These are phyloP conservation scores for Vitis rupestris DNA, from an alignment of 164 flowering plant genomes.

Conservation along the genomic window DNA sequence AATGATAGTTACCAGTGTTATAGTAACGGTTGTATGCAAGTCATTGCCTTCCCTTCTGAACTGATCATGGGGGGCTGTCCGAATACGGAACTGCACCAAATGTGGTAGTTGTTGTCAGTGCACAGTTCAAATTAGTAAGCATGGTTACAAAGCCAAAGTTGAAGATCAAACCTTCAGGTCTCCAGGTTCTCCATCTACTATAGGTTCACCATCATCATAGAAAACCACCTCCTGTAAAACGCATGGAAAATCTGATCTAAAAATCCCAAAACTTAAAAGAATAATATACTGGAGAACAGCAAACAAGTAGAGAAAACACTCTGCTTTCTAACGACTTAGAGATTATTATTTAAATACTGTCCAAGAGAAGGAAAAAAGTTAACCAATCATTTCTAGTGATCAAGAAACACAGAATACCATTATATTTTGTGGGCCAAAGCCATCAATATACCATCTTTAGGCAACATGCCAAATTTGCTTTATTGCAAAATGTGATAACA, in stretches of 20 bases:
- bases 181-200: constrained; percentile 94
- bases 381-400: too few relatives aligned
- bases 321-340: neutral
- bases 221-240: constrained; percentile 78
- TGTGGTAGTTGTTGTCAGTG: neutral
- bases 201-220: constrained; percentile 96
- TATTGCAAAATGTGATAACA: too few relatives aligned
- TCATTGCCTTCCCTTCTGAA: constrained; percentile 95
- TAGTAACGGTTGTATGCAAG: constrained; percentile 81
- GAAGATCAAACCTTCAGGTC: constrained; percentile 71
- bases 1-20: constrained; percentile 75
- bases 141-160: neutral
- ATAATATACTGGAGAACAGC: too few relatives aligned
- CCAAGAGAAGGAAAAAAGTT: neutral
- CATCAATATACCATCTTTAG: too few relatives aligned
- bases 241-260: constrained; percentile 6
- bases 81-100: constrained; percentile 75
- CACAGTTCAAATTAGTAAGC: neutral
- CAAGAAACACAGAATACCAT: too few relatives aligned
- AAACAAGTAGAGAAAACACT: too few relatives aligned
- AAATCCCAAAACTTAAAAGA: neutral
- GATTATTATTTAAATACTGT: neutral
- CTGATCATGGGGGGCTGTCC: constrained; percentile 83
- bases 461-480: too few relatives aligned
- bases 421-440: too few relatives aligned